These are phyloP conservation scores for Cladochytrium replicatum DNA, from an alignment of 192 early-diverging fungal species.

Conservation along the genomic window DNA sequence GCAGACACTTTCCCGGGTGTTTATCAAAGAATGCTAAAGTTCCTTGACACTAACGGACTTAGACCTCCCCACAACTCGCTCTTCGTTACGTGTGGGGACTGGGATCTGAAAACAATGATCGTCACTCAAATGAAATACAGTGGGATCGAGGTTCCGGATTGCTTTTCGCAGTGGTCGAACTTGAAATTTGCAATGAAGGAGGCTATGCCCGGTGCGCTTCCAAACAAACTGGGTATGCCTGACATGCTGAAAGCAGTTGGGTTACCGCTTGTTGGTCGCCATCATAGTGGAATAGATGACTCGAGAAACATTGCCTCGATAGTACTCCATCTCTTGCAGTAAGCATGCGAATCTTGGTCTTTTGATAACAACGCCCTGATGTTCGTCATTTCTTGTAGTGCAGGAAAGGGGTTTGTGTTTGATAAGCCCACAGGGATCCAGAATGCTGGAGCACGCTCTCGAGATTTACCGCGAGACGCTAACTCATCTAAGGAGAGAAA, in stretches of 20 bases:
- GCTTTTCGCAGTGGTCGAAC: conserved; percentile 29
- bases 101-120: conserved; percentile 35
- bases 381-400: no score
- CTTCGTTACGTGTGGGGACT: conserved; percentile 39
- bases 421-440: no score
- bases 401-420: no score
- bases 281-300: conserved; percentile 73
- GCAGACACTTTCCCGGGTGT: conserved; percentile 22
- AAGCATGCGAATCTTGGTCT: no score
- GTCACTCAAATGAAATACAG: conserved; percentile 14
- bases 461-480: no score
- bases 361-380: no score
- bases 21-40: conserved; percentile 12
- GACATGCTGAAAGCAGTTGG: conserved; percentile 48
- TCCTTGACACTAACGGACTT: conserved; percentile 10
- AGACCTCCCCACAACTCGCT: conserved; percentile 8
- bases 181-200: conserved; percentile 26
- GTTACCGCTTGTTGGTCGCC: conserved; percentile 48
- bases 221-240: conserved; percentile 20
- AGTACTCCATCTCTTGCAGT: no score
- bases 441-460: no score
- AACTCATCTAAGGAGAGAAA: no score
- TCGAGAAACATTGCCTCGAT: conserved; percentile 61
- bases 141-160: background rate
- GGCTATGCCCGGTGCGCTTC: background rate